phyloP scores from a whole-genome alignment of 495 filamentous ascomycete species.

The Penicillium flavigenum region DNA sequence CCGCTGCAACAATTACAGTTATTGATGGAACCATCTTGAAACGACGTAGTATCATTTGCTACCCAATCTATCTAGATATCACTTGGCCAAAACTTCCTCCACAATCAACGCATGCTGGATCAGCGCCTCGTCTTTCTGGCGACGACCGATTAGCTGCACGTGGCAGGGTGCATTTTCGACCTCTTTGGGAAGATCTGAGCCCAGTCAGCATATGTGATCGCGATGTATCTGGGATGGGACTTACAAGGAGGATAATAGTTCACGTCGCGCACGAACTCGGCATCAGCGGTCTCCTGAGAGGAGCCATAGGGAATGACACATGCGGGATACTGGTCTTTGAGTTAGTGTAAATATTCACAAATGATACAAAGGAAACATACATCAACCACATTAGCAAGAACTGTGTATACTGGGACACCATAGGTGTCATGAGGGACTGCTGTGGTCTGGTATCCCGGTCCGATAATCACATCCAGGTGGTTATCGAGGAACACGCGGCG shows the following conservation, averaged over 20 bases:
- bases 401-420: constrained; percentile 47
- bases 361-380: constrained; percentile 32
- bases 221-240: not conserved
- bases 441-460: constrained; percentile 47
- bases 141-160: not conserved
- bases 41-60: too few relatives aligned
- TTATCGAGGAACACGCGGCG: constrained; percentile 1
- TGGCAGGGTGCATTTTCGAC: not conserved
- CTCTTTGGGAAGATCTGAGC: not conserved
- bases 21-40: too few relatives aligned
- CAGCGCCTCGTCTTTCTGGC: not conserved
- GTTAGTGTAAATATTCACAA: not conserved
- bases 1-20: too few relatives aligned
- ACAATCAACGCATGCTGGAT: not conserved
- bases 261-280: not conserved
- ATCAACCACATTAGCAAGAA: constrained; percentile 51
- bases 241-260: not conserved
- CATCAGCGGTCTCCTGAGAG: not conserved
- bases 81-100: not conserved
- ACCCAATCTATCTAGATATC: not conserved
- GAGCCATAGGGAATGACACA: constrained; percentile 31
- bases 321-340: constrained; percentile 32
- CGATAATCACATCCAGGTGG: constrained; percentile 46
- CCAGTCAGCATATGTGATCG: not conserved
- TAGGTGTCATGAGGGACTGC: constrained; percentile 51